Evolutionary conservation across 106 monocot species (phyloP), one percentile per base, ranked within the genome.

Genomic region (Allium fistulosum): DNA sequence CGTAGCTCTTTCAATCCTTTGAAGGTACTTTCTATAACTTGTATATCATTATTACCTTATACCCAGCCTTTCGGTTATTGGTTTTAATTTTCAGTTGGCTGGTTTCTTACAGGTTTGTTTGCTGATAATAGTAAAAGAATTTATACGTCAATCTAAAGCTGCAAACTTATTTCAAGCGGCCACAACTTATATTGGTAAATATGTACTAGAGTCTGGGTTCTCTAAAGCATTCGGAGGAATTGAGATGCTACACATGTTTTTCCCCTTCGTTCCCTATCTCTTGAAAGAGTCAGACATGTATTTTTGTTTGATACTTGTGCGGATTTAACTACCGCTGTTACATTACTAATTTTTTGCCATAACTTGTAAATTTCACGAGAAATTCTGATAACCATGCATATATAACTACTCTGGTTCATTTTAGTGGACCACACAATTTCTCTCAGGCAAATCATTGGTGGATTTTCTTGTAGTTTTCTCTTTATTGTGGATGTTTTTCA

Each of bases 211-310:
- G 46, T 87, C 87, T 17, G 87, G 83, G 45, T 69, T 90, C 26
- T 81, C 90, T 2, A 82, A 75, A 62, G 65, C 81, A 9, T 84
- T 79, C 81, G 83, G 85, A 1, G 88, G 86, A 16, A 52, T 74
- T 1, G 82, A 85, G 68, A 73, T 82, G 48, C 71, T 92, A 28
- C 87, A 93, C 67, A 85, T 90, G 83, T 93, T 90, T 77, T 99
- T 99, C 71, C 97, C 97, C 10, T 99, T 90, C 66, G 97, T 92
- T 77, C 97, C 97, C 1, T 99, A 90, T 79, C 61, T 90, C 37
- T 74, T 99, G 46, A 87, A 87, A 71, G 84, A 90, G 28, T 99
- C 97, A 18, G 97, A 92, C 77, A 89, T 88, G 96, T 97, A 58
- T 49, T 66, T 72, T 46, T 49, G 9, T 65, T 17, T 13, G 22